Evolutionary conservation across 1,284 basidiomycete genomes (phyloP).

Genomic region (Trichosporon sp.): DNA sequence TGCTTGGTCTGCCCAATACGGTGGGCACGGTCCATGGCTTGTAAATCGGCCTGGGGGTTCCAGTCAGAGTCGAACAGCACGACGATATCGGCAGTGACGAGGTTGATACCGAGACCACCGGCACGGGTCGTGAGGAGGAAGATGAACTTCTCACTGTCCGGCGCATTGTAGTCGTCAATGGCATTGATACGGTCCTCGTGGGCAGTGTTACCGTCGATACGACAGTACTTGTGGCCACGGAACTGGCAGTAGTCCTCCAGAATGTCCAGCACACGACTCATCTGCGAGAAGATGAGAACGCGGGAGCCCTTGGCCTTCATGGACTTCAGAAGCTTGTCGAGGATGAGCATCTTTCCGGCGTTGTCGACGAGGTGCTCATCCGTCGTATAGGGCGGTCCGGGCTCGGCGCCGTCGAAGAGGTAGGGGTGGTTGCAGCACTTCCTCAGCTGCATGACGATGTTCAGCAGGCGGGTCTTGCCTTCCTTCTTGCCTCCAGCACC

Average conservation of each 20-base stretch:
- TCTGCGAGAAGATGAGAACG: constrained; percentile 96
- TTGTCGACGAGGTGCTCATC: constrained; percentile 96
- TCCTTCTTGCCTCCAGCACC: constrained; percentile 96
- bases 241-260: constrained; percentile 97
- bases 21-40: constrained; percentile 99
- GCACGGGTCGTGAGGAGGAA: constrained; percentile 96
- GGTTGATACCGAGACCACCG: constrained; percentile 96
- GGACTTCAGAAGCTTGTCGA: constrained; percentile 83
- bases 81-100: constrained; percentile 92
- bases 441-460: constrained; percentile 96
- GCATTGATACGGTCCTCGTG: constrained; percentile 93
- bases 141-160: constrained; percentile 91
- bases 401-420: constrained; percentile 85
- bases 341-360: constrained; percentile 94
- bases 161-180: constrained; percentile 98
- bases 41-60: constrained; percentile 98
- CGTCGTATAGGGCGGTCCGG: constrained; percentile 96
- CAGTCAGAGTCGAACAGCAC: constrained; percentile 98
- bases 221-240: constrained; percentile 85
- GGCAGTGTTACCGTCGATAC: constrained; percentile 91
- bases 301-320: constrained; percentile 93
- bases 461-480: constrained; percentile 94
- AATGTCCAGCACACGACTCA: constrained; percentile 94
- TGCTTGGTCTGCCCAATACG: constrained; percentile 99
- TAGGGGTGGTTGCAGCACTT: constrained; percentile 60